Evolutionary conservation across 805 yeast species (phyloP), one percentile per base, ranked within the genome.

Genomic region (Starmerella apis): DNA sequence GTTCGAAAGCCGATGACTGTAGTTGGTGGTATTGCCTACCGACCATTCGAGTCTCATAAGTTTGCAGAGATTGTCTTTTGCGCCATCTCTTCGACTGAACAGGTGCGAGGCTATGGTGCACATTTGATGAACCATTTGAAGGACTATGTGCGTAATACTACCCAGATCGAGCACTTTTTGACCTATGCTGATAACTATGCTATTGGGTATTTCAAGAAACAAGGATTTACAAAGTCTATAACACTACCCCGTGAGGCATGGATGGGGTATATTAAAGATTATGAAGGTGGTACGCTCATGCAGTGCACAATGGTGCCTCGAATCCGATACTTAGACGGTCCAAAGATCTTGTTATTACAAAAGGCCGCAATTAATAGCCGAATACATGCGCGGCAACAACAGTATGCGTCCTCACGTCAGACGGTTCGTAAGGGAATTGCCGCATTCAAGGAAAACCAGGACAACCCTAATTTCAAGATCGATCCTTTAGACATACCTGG

Each of bases 141-240:
- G 63, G 98, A 92, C 67, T 92, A 90, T 65, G 96, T 92, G 36
- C 74, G 86, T 58, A 81, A 86, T 19, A 87, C 96, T 0, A 78
- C 94, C 8, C 84, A 82, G 24, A 81, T 90, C 50, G 80, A 79
- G 67, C 81, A 90, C 65, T 90, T 90, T 63, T 67, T 90, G 55
- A 90, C 97, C 0, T 90, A 92, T 69, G 99, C 99, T 3, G 99
- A 92, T 71, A 92, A 92, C 68, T 92, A 92, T 66, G 99, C 99
- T 50, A 90, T 92, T 66, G 99, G 99, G 2, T 92, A 90, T 66
- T 92, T 92, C 74, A 90, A 90, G 61, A 92, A 92, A 63, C 99
- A 92, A 68, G 99, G 99, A 1, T 92, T 92, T 67, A 88, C 96
- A 16, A 92, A 92, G 65, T 96, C 90, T 53, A 84, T 92, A 33